Base-by-base conservation (phyloP, 192 early-diverging fungal species). In the Haplosporangium gracile region DNA sequence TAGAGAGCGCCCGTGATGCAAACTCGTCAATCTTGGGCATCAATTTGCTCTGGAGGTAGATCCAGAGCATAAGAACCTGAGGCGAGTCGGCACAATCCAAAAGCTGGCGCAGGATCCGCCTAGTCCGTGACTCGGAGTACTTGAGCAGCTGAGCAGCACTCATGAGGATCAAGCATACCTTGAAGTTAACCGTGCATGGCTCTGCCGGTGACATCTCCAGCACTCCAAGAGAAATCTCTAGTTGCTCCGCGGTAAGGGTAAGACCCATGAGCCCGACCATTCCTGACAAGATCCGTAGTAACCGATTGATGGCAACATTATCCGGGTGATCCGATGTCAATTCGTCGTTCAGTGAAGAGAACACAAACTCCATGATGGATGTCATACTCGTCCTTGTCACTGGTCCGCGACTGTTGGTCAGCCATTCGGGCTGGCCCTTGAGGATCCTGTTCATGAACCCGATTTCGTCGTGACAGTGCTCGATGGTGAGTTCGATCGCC, bases 381-480 rank as follows among this genome's bases (percentile, higher is more conserved):
- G 79, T 74, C 24, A 80, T 72, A 9, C 84, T 86, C 15, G 78
- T 77, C 29, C 65, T 77, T 7, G 78, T 86, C 18, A 86, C 74
- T 15, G 84, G 79, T 63, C 81, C 84, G 6, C 72, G 34, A 26
- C 68, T 72, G 24, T 73, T 68, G 29, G 77, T 81, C 39, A 86
- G 84, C 84, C 84, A 86, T 36, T 80, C 79, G 43, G 84, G 84
- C 26, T 86, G 78, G 38, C 84, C 84, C 18, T 60, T 79, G 18
- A 86, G 70, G 13, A 86, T 81, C 42, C 84, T 76, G 72, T 86
- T 86, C 84, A 86, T 86, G 32, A 86, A 86, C 7, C 69, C 72
- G 15, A 77, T 86, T 55, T 86, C 84, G 36, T 86, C 84, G 36
- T 86, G 84, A 45, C 84, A 86, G 34, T 86, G 84, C 22, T 86